These are phyloP conservation scores for Solanum virginianum DNA, from an alignment of 257 asterid species.

Conservation along the genomic window DNA sequence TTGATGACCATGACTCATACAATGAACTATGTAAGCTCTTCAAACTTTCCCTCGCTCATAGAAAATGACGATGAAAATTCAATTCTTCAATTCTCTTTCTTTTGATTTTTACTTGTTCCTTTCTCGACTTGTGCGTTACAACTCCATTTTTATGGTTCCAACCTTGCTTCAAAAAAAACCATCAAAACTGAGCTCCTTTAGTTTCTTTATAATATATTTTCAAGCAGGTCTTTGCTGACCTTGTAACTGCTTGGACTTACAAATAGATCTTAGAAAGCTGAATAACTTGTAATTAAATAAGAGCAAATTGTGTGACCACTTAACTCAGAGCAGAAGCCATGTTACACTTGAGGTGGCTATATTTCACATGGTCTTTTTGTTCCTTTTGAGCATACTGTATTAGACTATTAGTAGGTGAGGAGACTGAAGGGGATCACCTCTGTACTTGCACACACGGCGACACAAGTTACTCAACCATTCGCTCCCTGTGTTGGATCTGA, in stretches of 20 bases:
- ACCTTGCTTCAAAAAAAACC: background rate
- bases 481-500: background rate
- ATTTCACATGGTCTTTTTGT: background rate
- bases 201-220: background rate
- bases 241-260: background rate
- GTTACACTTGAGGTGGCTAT: background rate
- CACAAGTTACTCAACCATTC: background rate
- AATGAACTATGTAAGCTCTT: constrained; percentile 75
- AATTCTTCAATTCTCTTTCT: background rate
- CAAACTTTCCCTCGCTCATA: background rate
- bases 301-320: background rate
- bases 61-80: background rate
- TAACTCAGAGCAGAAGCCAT: background rate
- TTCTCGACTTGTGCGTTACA: background rate
- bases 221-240: background rate
- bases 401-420: background rate
- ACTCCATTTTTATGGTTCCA: background rate
- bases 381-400: background rate
- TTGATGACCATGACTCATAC: constrained; percentile 82
- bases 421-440: background rate
- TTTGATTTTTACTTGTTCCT: background rate
- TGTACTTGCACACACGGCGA: background rate
- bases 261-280: background rate
- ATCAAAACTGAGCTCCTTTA: background rate
- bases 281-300: background rate